phyloP scores from a whole-genome alignment of 176 grass and related monocot genomes.

The Eremochloa ophiuroides region DNA sequence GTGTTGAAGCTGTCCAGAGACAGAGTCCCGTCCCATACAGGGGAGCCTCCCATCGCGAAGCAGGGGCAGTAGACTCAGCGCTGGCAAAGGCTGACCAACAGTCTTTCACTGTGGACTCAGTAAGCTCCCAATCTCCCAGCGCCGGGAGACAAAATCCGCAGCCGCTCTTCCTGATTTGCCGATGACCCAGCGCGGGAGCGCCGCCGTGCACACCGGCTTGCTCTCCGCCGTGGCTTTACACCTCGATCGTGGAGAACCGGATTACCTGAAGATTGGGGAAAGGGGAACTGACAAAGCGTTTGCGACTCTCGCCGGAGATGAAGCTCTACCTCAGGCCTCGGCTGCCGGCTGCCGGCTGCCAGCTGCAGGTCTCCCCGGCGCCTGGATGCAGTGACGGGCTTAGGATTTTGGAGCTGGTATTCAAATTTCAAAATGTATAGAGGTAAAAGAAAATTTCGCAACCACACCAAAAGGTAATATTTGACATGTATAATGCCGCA shows the following conservation, averaged over 20 bases:
- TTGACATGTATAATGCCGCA: no score
- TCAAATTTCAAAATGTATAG: no score
- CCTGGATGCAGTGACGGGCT: no score
- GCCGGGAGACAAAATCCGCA: neutral
- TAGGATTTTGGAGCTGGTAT: no score
- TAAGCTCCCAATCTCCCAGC: neutral
- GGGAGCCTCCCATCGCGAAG: conserved; percentile 36
- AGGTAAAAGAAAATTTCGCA: no score
- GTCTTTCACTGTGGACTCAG: neutral
- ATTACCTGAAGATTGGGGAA: neutral
- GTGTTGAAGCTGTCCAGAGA: conserved; percentile 45
- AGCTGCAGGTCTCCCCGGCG: no score
- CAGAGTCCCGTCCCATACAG: conserved; percentile 44
- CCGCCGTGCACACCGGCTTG: no score
- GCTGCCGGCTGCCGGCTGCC: no score
- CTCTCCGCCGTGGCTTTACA: no score
- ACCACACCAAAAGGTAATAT: no score
- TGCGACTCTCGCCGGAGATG: neutral
- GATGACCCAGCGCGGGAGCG: neutral
- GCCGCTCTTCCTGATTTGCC: neutral
- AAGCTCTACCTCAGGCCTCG: neutral
- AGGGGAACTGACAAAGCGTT: neutral
- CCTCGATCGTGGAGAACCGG: no score
- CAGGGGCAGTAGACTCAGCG: neutral
- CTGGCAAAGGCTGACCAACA: neutral